A percentile compares a stretch with the other conserved stretches of the same genome.
Conservation (phyloP, 2,329 filamentous ascomycete genomes). For the Trichophyton rubrum region DNA sequence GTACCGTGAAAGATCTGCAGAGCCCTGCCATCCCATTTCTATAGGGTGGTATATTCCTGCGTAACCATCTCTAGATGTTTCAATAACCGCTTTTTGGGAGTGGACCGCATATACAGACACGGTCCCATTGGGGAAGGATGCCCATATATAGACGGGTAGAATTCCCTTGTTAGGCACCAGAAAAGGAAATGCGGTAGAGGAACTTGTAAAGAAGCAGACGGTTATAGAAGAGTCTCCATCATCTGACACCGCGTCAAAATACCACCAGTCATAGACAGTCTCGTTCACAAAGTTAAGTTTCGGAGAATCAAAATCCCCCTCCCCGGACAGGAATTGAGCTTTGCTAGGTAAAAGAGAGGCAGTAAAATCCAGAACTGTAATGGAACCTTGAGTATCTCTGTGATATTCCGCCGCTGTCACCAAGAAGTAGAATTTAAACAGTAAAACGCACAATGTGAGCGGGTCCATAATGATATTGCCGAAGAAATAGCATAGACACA, state of each 20-base stretch:
- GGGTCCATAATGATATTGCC: neutral
- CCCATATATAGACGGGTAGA: constrained; percentile 19
- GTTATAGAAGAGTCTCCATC: constrained; percentile 19
- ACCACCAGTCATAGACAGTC: constrained; percentile 31
- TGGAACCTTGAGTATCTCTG: neutral
- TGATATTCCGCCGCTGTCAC: neutral
- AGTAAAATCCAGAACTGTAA: constrained; percentile 5
- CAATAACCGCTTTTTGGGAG: constrained; percentile 9
- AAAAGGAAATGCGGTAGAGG: constrained; percentile 28
- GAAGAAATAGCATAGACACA: neutral
- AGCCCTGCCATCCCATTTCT: constrained; percentile 12
- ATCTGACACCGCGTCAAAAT: constrained; percentile 28
- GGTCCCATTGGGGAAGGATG: constrained; percentile 18
- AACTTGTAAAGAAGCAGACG: constrained; percentile 24
- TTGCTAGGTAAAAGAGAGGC: constrained; percentile 6
- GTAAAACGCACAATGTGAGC: neutral
- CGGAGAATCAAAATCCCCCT: constrained; percentile 17
- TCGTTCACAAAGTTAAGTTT: constrained; percentile 19
- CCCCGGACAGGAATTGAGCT: constrained; percentile 6
- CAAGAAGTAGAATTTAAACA: neutral
- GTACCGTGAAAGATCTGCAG: constrained; percentile 11
- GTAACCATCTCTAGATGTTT: constrained; percentile 7
- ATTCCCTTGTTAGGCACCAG: constrained; percentile 13
- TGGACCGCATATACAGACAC: constrained; percentile 3
- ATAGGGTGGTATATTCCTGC: constrained; percentile 9